Base-by-base conservation (phyloP, 1,139 yeast species). In the Lodderomyces metapsilosis region DNA sequence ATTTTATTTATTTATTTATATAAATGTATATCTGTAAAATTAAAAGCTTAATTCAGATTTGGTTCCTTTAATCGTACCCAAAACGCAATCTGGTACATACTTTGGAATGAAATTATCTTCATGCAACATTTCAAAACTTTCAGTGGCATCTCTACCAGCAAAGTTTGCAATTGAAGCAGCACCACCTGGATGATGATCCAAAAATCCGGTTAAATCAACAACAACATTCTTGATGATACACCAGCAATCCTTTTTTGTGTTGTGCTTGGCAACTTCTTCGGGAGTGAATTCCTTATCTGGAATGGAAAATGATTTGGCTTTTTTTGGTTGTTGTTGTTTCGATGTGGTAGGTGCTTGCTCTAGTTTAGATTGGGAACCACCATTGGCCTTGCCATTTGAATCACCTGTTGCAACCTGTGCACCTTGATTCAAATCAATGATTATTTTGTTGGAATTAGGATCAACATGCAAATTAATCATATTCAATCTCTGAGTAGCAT, bases 121-220 rank as follows among this genome's bases (percentile, higher is more conserved):
- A 52, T 78, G 81, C 41, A 76, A 59, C 76, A 74, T 71, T 36
- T 78, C 86, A 58, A 88, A 91, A 46, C 88, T 79, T 51, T 84
- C 85, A 3, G 96, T 85, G 2, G 95, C 97, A 57, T 92, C 98
- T 54, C 82, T 82, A 12, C 98, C 98, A 3, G 95, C 97, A 56
- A 82, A 86, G 49, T 77, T 78, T 34, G 83, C 59, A 35, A 92
- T 81, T 22, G 91, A 80, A 22, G 74, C 72, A 46, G 75, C 76
- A 2, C 98, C 98, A 46, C 98, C 98, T 1, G 98, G 98, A 61
- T 92, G 98, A 37, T 80, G 72, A 18, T 79, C 70, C 43, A 87
- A 70, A 57, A 92, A 92, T 27, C 80, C 78, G 0, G 97, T 85
- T 50, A 91, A 74, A 59, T 92, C 88, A 58, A 88, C 82, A 27